phyloP scores from a whole-genome alignment of 1,139 yeast genomes.

The Saccharomyces hybrid region DNA sequence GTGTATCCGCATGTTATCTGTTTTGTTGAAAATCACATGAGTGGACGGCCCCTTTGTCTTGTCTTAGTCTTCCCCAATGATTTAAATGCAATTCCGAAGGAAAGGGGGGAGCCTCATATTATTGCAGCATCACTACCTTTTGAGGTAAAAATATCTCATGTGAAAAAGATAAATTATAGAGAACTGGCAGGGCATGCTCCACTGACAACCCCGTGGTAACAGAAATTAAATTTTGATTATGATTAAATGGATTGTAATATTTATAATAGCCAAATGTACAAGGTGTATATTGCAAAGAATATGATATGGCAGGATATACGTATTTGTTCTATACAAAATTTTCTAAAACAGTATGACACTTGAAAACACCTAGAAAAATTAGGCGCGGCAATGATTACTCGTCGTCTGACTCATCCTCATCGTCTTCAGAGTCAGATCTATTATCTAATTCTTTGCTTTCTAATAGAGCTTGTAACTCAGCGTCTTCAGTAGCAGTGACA shows the following conservation, averaged over 20 bases:
- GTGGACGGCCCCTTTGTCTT: neutral
- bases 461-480: constrained; percentile 91
- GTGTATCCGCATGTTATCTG: neutral
- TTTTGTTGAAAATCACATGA: neutral
- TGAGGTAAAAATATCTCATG: neutral
- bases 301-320: neutral
- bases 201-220: neutral
- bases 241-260: neutral
- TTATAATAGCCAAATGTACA: neutral
- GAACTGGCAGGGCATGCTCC: neutral
- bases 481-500: constrained; percentile 96
- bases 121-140: neutral
- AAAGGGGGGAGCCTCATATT: neutral
- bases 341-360: neutral
- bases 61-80: neutral
- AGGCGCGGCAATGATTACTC: constrained; percentile 15
- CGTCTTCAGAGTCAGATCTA: constrained; percentile 53
- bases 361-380: neutral
- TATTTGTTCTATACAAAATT: neutral
- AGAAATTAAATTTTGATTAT: neutral
- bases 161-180: neutral
- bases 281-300: neutral
- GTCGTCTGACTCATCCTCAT: constrained; percentile 47
- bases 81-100: neutral
- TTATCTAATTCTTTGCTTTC: constrained; percentile 65